Percentiles rank a stretch among this genome's conserved stretches.
Conservation (phyloP, 1,284 basidiomycete species). For the Cerioporus squamosus region DNA sequence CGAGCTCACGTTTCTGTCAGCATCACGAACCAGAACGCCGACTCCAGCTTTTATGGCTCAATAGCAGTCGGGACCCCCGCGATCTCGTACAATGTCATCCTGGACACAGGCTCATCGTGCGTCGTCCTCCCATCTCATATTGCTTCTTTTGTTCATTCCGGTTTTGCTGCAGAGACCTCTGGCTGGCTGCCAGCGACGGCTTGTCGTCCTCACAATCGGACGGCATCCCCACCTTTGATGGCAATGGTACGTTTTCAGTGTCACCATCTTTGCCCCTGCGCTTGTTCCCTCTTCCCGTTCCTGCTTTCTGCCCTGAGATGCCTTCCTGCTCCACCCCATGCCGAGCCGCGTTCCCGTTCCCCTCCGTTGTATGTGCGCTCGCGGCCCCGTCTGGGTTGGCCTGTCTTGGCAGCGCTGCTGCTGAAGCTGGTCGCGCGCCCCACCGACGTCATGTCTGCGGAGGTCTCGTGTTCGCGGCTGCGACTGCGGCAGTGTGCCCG, state of each 20-base stretch:
- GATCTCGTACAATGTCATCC: slow-evolving; percentile 41
- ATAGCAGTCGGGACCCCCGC: slow-evolving; percentile 47
- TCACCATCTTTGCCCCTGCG: too few relatives aligned
- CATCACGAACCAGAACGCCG: slow-evolving; percentile 35
- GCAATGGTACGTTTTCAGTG: too few relatives aligned
- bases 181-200: slow-evolving; percentile 30
- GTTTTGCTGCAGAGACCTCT: slow-evolving; percentile 29
- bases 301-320: too few relatives aligned
- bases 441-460: neutral
- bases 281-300: too few relatives aligned
- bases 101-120: slow-evolving; percentile 65
- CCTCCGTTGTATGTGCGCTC: too few relatives aligned
- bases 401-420: too few relatives aligned
- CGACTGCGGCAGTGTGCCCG: too few relatives aligned
- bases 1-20: slow-evolving; percentile 12
- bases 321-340: too few relatives aligned
- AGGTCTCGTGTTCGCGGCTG: neutral
- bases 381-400: too few relatives aligned
- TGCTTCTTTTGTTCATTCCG: neutral
- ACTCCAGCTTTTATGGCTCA: slow-evolving; percentile 44
- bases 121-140: slow-evolving; percentile 26
- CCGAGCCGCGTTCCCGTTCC: too few relatives aligned
- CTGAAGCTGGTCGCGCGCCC: too few relatives aligned
- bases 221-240: too few relatives aligned
- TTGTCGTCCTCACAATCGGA: slow-evolving; percentile 6